Base-by-base conservation (phyloP, 768 basidiomycete genomes). In the Trametes maxima region DNA sequence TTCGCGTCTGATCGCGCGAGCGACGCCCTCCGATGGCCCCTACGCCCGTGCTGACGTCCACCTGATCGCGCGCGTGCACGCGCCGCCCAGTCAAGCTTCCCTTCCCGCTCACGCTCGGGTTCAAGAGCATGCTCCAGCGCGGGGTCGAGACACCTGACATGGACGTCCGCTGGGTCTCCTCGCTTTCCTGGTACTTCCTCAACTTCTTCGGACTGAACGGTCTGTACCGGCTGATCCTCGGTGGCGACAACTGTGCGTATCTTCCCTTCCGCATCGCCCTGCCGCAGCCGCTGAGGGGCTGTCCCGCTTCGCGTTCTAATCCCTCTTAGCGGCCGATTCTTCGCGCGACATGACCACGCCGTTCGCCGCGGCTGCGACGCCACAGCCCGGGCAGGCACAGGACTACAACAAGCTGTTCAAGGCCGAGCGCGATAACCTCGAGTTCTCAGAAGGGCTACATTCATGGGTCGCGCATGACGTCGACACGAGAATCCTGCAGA, bases 91-190 rank as follows among this genome's bases (percentile, higher is more conserved):
- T 97, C 75, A 95, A 95, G 71, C 80, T 99, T 0, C 97, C 97
- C 3, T 99, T 99, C 78, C 97, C 97, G 2, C 77, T 99, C 53
- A 98, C 97, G 7, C 81, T 94, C 28, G 95, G 95, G 2, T 99
- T 98, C 83, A 98, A 98, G 74, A 90, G 92, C 14, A 96, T 99
- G 90, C 85, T 99, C 12, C 95, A 98, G 69, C 87, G 95, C 51
- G 96, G 95, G 24, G 91, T 98, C 49, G 90, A 94, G 71, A 95
- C 95, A 0, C 88, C 88, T 12, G 94, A 97, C 72, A 92, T 98
- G 90, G 96, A 98, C 74, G 97, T 98, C 12, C 85, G 93, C 76
- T 99, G 97, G 95, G 97, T 98, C 35, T 99, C 97, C 21, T 97
- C 97, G 12, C 80, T 98, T 56, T 95, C 94, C 17, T 98, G 97